Percentiles rank a stretch among this genome's conserved stretches.
Evolutionary conservation across 768 basidiomycete species (phyloP).

Genomic region (Hortiboletus flavorubellus): DNA sequence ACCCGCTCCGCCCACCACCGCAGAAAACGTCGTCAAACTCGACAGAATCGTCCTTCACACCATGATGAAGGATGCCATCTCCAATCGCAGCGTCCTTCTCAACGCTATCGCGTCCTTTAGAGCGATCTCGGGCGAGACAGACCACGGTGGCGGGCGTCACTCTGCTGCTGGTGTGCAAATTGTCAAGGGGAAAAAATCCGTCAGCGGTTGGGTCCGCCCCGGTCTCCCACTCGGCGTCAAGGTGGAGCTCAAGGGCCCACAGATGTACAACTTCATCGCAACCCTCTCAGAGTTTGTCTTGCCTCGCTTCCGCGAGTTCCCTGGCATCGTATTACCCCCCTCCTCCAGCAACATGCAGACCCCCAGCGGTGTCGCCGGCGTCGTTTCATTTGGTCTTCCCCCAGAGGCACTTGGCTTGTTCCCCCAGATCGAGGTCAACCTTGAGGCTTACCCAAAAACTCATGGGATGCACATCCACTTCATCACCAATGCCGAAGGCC

Average conservation of each 20-base stretch:
- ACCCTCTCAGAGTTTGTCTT: constrained; percentile 90
- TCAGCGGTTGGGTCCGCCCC: constrained; percentile 81
- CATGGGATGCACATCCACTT: constrained; percentile 96
- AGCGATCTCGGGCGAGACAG: constrained; percentile 81
- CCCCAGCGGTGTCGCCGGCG: constrained; percentile 78
- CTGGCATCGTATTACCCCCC: constrained; percentile 77
- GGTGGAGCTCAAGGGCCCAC: constrained; percentile 84
- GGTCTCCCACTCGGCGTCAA: constrained; percentile 83
- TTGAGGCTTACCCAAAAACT: constrained; percentile 80
- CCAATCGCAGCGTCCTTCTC: constrained; percentile 68
- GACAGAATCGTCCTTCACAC: constrained; percentile 85
- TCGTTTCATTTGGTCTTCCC: constrained; percentile 85
- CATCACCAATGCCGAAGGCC: constrained; percentile 80
- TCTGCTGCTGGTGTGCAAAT: constrained; percentile 77
- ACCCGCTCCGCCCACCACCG: constrained; percentile 59
- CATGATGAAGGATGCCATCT: constrained; percentile 77
- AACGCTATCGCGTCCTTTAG: constrained; percentile 86
- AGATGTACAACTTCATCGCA: constrained; percentile 93
- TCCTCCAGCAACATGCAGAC: constrained; percentile 66
- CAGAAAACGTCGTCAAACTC: constrained; percentile 68
- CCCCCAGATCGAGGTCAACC: constrained; percentile 93
- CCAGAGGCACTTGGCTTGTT: constrained; percentile 85
- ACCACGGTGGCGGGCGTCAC: constrained; percentile 67
- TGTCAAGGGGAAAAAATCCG: constrained; percentile 59
- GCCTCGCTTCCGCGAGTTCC: constrained; percentile 90